A percentile compares a stretch with the other conserved stretches of the same genome.
phyloP scores from a whole-genome alignment of 106 monocot species.

The Xerophyta viscosa region DNA sequence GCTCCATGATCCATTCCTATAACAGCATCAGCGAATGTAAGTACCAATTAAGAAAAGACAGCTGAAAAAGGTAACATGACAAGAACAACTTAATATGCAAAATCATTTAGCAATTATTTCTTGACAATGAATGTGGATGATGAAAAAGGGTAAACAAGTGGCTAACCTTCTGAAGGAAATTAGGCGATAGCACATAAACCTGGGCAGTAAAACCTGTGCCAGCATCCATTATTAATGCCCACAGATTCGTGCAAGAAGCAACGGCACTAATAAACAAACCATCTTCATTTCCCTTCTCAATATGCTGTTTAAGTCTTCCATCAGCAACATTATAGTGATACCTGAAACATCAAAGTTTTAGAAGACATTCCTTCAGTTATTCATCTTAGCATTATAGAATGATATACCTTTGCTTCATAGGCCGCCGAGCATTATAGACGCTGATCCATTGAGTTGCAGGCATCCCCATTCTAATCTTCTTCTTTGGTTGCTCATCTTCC shows the following conservation, averaged over 20 bases:
- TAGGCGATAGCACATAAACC: conserved; percentile 79
- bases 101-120: too few relatives aligned
- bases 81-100: too few relatives aligned
- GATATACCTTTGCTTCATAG: conserved; percentile 92
- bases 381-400: background rate
- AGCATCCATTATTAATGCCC: conserved; percentile 98
- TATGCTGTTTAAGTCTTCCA: conserved; percentile 68
- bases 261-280: conserved; percentile 87
- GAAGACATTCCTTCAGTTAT: too few relatives aligned
- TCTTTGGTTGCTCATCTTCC: conserved; percentile 83
- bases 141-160: background rate
- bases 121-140: background rate
- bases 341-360: conserved; percentile 32
- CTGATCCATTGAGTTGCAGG: conserved; percentile 95
- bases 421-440: conserved; percentile 75
- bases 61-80: too few relatives aligned
- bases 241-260: conserved; percentile 72
- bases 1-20: conserved; percentile 92
- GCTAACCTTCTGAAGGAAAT: conserved; percentile 82
- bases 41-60: too few relatives aligned
- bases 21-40: background rate
- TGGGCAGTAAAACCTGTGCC: conserved; percentile 86
- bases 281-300: conserved; percentile 88
- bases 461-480: conserved; percentile 77
- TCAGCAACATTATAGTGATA: conserved; percentile 97